Percentiles rank a stretch among this genome's conserved stretches.
Evolutionary conservation across 2,329 filamentous ascomycete genomes (phyloP).

Genomic region (Penicillium crustosum): DNA sequence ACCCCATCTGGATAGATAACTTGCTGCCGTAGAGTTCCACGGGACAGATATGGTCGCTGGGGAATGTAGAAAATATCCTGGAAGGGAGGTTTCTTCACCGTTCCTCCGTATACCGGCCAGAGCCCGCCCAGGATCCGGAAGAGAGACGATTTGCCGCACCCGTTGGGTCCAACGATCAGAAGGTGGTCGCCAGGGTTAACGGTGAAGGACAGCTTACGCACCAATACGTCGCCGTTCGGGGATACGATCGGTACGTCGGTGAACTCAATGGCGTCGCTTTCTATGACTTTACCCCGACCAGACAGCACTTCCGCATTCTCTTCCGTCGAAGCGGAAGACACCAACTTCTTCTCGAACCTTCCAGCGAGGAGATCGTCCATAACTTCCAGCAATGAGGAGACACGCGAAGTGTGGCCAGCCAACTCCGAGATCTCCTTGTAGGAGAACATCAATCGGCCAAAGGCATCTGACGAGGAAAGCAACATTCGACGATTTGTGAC

Average conservation of each 20-base stretch:
- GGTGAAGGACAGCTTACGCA: slow-evolving; percentile 80
- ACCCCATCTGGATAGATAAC: slow-evolving; percentile 93
- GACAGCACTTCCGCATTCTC: slow-evolving; percentile 80
- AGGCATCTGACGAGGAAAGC: slow-evolving; percentile 89
- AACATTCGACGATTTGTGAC: slow-evolving; percentile 93
- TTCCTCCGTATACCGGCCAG: slow-evolving; percentile 97
- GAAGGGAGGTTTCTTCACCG: slow-evolving; percentile 85
- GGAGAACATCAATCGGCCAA: slow-evolving; percentile 94
- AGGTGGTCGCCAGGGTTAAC: slow-evolving; percentile 86
- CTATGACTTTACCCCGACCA: slow-evolving; percentile 76
- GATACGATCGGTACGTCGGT: slow-evolving; percentile 91
- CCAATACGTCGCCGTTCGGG: slow-evolving; percentile 90
- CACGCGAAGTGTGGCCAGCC: slow-evolving; percentile 90
- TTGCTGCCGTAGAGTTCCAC: slow-evolving; percentile 90
- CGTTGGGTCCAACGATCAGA: slow-evolving; percentile 92
- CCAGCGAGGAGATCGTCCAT: slow-evolving; percentile 91
- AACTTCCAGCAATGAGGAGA: slow-evolving; percentile 84
- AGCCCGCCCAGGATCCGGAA: slow-evolving; percentile 95
- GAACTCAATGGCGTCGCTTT: slow-evolving; percentile 83
- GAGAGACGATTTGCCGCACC: slow-evolving; percentile 92
- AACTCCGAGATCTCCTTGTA: slow-evolving; percentile 97
- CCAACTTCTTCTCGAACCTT: slow-evolving; percentile 93
- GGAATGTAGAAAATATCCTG: slow-evolving; percentile 98
- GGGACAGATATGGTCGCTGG: slow-evolving; percentile 88
- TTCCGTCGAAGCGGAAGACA: slow-evolving; percentile 80